A percentile compares a stretch with the other conserved stretches of the same genome.
phyloP scores from a whole-genome alignment of 1,284 basidiomycete genomes.

The Pseudozyma tsukubaensis region DNA sequence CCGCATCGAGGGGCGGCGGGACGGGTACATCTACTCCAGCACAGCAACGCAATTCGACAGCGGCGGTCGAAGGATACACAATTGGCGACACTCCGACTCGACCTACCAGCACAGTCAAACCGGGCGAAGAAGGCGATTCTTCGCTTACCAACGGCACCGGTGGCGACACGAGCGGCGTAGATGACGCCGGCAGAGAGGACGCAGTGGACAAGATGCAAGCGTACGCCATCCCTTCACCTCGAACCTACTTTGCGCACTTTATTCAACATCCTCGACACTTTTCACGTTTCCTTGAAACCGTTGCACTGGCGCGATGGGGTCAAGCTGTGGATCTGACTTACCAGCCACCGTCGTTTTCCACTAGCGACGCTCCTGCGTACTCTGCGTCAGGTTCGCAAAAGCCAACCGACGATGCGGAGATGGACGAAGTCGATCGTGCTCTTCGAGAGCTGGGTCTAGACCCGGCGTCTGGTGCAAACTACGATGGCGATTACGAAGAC shows the following conservation, averaged over 20 bases:
- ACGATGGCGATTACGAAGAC: conserved; percentile 70
- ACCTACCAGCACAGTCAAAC: conserved; percentile 21
- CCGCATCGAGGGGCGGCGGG: conserved; percentile 5
- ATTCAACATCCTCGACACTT: conserved; percentile 88
- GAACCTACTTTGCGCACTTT: conserved; percentile 92
- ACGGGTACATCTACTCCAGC: conserved; percentile 23
- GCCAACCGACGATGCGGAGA: conserved; percentile 5
- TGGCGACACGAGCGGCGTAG: conserved; percentile 5
- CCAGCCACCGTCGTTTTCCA: conserved; percentile 8
- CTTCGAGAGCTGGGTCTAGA: conserved; percentile 27
- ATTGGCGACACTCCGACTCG: conserved; percentile 6
- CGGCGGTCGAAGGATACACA: conserved; percentile 15
- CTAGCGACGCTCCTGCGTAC: conserved; percentile 18
- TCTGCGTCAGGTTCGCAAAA: background rate
- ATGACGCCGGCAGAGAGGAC: conserved; percentile 4
- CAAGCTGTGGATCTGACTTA: conserved; percentile 75
- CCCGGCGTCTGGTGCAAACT: conserved; percentile 8
- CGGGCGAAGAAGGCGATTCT: conserved; percentile 11
- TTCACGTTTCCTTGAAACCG: conserved; percentile 86
- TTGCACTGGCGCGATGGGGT: conserved; percentile 83
- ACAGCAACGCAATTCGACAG: conserved; percentile 33
- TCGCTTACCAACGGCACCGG: conserved; percentile 13
- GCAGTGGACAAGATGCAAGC: conserved; percentile 28
- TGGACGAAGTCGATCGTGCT: conserved; percentile 27
- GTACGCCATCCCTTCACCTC: conserved; percentile 80